Percentiles rank a stretch among this genome's conserved stretches.
Conservation (phyloP, 23 red algal genomes). For the Gracilaria vermiculophylla region DNA sequence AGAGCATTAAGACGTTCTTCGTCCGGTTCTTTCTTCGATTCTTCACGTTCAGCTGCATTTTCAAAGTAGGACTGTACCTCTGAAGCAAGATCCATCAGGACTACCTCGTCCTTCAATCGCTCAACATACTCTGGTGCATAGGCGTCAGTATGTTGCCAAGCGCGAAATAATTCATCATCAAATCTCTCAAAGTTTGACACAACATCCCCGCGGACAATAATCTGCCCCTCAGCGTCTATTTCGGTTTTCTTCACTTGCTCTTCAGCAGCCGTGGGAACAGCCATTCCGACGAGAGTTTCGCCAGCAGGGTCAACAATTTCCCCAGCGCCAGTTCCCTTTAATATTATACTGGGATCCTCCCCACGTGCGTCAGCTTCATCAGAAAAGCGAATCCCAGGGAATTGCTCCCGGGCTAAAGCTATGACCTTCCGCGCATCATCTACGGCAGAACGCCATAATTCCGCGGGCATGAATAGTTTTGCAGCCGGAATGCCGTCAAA, state of each 20-base stretch:
- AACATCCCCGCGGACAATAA: conserved; percentile 87
- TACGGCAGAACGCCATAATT: conserved; percentile 77
- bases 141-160: conserved; percentile 90
- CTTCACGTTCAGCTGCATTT: conserved; percentile 46
- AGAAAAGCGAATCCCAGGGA: conserved; percentile 75
- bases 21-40: conserved; percentile 36
- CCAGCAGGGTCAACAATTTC: conserved; percentile 60
- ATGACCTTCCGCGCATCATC: conserved; percentile 66
- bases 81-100: conserved; percentile 67
- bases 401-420: conserved; percentile 63
- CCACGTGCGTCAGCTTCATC: conserved; percentile 56
- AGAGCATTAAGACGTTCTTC: conserved; percentile 54
- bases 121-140: conserved; percentile 93
- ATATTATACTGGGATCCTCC: conserved; percentile 44
- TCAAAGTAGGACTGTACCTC: conserved; percentile 81
- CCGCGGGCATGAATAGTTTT: conserved; percentile 70
- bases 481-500: conserved; percentile 85
- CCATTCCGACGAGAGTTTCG: conserved; percentile 41
- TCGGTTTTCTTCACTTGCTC: conserved; percentile 61
- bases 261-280: conserved; percentile 21
- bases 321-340: conserved; percentile 24
- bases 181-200: conserved; percentile 89
- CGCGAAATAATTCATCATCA: conserved; percentile 91
- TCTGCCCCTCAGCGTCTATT: conserved; percentile 63
- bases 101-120: conserved; percentile 84